Evolutionary conservation across 306 rosid genomes (phyloP).

Genomic region (Styphnolobium japonicum): DNA sequence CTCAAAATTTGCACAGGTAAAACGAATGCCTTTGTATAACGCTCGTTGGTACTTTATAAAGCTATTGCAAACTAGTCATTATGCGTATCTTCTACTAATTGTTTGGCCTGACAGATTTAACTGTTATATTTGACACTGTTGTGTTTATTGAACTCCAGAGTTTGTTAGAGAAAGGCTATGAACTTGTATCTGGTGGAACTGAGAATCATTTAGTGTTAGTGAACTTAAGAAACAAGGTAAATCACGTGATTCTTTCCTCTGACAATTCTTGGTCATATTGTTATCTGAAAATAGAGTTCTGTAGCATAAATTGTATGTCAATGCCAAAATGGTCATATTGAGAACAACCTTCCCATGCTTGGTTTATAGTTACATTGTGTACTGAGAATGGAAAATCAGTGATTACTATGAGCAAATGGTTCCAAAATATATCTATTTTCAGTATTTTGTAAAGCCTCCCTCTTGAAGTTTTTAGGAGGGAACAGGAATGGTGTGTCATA

Average conservation of each 20-base stretch:
- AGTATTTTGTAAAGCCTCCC: background rate
- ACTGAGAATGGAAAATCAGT: background rate
- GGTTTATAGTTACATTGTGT: conserved; percentile 3
- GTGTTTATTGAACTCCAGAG: conserved; percentile 59
- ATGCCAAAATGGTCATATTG: conserved; percentile 1
- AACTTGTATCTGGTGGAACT: conserved; percentile 95
- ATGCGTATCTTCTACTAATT: conserved; percentile 2
- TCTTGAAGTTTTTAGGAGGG: background rate
- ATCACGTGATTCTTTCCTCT: conserved; percentile 18
- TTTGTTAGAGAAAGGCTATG: conserved; percentile 79
- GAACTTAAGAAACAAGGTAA: conserved; percentile 85
- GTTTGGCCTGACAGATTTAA: conserved; percentile 6
- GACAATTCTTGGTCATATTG: conserved; percentile 12
- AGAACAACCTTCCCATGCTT: background rate
- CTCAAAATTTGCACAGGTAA: conserved; percentile 76
- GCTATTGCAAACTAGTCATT: conserved; percentile 1
- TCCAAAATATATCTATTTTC: background rate
- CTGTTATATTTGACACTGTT: conserved; percentile 22
- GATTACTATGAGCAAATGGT: background rate
- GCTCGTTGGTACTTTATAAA: background rate
- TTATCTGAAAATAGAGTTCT: background rate
- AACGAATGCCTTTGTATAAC: background rate
- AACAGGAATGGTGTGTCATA: background rate
- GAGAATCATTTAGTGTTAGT: conserved; percentile 90
- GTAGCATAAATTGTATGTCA: conserved; percentile 5